These are phyloP conservation scores for Dothistroma septosporum DNA, from an alignment of 2,329 filamentous ascomycete genomes.

Conservation along the genomic window DNA sequence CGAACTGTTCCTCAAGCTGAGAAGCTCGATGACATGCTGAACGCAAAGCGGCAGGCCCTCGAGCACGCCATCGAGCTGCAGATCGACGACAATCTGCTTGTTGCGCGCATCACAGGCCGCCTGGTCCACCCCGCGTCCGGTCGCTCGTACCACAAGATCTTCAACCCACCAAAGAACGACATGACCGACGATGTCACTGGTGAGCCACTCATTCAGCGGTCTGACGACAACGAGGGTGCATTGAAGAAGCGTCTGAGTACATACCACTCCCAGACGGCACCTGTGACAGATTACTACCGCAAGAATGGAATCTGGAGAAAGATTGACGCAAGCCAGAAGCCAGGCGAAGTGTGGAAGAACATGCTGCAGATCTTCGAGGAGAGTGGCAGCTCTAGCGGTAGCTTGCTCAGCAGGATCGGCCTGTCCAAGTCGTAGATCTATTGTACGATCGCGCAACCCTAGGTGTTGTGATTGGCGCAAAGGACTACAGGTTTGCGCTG, in stretches of 20 bases:
- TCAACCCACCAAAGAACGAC: conserved; percentile 89
- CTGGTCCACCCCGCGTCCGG: conserved; percentile 93
- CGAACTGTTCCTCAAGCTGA: conserved; percentile 94
- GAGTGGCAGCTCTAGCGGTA: conserved; percentile 37
- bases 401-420: conserved; percentile 53
- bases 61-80: conserved; percentile 95
- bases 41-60: conserved; percentile 71
- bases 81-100: conserved; percentile 90
- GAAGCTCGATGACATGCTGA: conserved; percentile 89
- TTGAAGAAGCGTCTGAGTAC: conserved; percentile 91
- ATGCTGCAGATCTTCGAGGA: conserved; percentile 75
- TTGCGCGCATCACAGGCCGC: conserved; percentile 93
- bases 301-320: conserved; percentile 95
- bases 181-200: conserved; percentile 98
- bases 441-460: not conserved
- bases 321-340: conserved; percentile 93
- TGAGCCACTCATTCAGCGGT: conserved; percentile 92
- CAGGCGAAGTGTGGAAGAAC: conserved; percentile 91
- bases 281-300: conserved; percentile 95
- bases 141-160: conserved; percentile 95
- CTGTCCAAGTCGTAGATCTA: conserved; percentile 33
- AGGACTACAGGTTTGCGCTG: conserved; percentile 1
- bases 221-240: conserved; percentile 93
- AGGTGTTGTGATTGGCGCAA: not conserved
- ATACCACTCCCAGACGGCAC: conserved; percentile 89